Evolutionary conservation across 176 grass and related monocot genomes (phyloP).

Genomic region (Triticum dicoccoides): DNA sequence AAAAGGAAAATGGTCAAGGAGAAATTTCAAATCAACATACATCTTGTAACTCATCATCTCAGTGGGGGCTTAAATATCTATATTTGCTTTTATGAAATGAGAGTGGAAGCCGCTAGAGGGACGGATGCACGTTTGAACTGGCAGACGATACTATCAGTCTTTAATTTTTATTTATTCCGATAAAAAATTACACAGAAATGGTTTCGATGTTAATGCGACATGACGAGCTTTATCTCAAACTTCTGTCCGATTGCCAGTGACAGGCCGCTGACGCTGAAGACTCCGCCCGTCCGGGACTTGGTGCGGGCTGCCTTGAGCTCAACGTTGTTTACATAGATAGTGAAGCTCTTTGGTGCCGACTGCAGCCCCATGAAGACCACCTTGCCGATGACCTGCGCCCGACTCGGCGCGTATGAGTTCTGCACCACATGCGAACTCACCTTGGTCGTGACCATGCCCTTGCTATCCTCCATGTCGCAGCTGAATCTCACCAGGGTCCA

Average conservation of each 20-base stretch:
- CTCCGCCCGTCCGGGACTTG: background rate
- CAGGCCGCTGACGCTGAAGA: conserved; percentile 40
- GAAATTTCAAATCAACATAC: too few relatives aligned
- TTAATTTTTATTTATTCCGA: background rate
- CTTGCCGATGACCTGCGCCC: conserved; percentile 38
- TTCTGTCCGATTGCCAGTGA: conserved; percentile 45
- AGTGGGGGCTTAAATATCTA: too few relatives aligned
- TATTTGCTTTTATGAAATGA: too few relatives aligned
- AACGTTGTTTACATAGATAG: conserved; percentile 25
- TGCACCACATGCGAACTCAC: conserved; percentile 57
- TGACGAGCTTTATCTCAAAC: conserved; percentile 57
- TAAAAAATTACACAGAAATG: background rate
- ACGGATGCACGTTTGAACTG: background rate
- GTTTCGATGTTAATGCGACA: background rate
- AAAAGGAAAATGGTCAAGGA: too few relatives aligned
- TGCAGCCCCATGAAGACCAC: conserved; percentile 65
- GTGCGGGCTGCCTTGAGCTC: conserved; percentile 4
- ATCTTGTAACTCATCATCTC: too few relatives aligned
- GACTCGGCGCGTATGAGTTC: conserved; percentile 35
- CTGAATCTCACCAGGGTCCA: conserved; percentile 68
- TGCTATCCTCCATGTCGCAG: background rate
- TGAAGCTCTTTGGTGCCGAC: background rate
- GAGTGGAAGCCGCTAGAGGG: too few relatives aligned
- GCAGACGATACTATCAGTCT: background rate
- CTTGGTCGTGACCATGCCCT: background rate